Conservation (phyloP, 441 rosid genomes). For the Eutrema salsugineum region DNA sequence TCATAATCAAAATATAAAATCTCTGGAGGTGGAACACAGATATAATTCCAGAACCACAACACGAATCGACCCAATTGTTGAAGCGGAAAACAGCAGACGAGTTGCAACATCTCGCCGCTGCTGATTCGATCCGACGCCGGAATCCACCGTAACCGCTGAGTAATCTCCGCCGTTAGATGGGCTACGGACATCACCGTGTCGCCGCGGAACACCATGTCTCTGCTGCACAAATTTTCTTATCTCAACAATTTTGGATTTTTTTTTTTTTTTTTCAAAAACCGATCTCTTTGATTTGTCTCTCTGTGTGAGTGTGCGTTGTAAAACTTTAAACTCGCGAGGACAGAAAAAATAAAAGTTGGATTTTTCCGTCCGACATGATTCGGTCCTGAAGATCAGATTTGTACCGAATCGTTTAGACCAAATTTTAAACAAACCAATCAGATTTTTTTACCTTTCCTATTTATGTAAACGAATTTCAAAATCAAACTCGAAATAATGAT, state of each 20-base stretch:
- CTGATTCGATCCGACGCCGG: constrained; percentile 44
- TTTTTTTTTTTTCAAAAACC: neutral
- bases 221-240: constrained; percentile 9
- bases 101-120: constrained; percentile 60
- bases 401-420: neutral
- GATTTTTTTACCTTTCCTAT: neutral
- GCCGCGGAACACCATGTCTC: constrained; percentile 64
- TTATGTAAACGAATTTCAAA: neutral
- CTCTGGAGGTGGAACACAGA: constrained; percentile 62
- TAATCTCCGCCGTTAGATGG: constrained; percentile 49
- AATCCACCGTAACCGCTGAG: constrained; percentile 43
- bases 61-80: constrained; percentile 62
- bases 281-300: constrained; percentile 3
- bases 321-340: neutral
- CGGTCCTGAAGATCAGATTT: neutral
- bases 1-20: constrained; percentile 35
- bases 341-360: neutral
- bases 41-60: constrained; percentile 58
- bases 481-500: neutral
- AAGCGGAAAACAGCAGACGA: constrained; percentile 64
- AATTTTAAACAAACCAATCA: neutral
- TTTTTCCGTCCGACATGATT: neutral
- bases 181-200: constrained; percentile 41
- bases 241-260: neutral
- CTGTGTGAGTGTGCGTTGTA: neutral